Percentiles rank a stretch among this genome's conserved stretches.
Evolutionary conservation across 345 rosid genomes (phyloP).

Genomic region (Hypericum perforatum): DNA sequence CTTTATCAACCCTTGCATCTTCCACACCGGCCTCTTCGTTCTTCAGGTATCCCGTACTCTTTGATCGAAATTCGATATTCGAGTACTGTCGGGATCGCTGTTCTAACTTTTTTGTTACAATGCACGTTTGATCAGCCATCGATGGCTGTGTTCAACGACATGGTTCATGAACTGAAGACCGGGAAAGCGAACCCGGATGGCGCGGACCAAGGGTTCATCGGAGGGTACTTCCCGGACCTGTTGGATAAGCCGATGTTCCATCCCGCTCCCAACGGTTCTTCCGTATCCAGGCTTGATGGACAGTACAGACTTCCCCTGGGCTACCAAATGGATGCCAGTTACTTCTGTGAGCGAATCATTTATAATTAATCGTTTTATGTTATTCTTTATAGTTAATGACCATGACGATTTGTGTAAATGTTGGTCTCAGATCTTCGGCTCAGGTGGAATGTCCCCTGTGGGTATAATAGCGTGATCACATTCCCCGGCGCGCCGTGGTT

Average conservation of each 20-base stretch:
- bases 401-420: too few species aligned
- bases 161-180: conserved; percentile 57
- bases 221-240: conserved; percentile 77
- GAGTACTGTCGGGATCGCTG: conserved; percentile 5
- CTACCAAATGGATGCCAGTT: conserved; percentile 98
- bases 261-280: conserved; percentile 41
- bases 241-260: conserved; percentile 69
- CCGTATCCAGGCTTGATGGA: conserved; percentile 36
- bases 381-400: too few species aligned
- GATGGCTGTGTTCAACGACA: conserved; percentile 52
- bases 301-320: conserved; percentile 85
- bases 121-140: conserved; percentile 46
- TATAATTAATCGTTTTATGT: too few species aligned
- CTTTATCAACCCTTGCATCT: conserved; percentile 93
- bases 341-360: conserved; percentile 53
- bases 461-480: conserved; percentile 88
- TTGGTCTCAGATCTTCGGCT: conserved; percentile 57
- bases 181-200: conserved; percentile 75
- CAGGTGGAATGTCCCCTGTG: conserved; percentile 87
- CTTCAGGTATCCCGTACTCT: conserved; percentile 35
- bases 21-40: conserved; percentile 95
- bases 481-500: conserved; percentile 92
- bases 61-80: too few species aligned
- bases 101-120: too few species aligned
- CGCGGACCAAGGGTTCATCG: conserved; percentile 93